Conservation (phyloP, 306 rosid species). For the Cucurbita argyrosperma region DNA sequence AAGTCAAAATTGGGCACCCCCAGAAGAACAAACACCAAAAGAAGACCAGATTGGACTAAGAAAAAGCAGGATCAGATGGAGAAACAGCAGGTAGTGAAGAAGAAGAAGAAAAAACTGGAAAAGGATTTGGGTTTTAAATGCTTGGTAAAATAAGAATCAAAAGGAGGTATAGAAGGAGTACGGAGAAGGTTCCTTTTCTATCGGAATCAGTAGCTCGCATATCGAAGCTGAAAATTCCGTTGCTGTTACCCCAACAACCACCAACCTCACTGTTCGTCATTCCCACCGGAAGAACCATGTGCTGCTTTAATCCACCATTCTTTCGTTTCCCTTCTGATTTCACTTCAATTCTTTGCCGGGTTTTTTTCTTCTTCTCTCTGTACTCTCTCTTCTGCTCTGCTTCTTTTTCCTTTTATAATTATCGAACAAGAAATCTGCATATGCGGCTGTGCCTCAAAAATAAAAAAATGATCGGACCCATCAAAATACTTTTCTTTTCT, state of each 20-base stretch:
- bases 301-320: slow-evolving; percentile 12
- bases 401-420: neutral
- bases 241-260: slow-evolving; percentile 12
- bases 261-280: neutral
- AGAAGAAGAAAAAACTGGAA: neutral
- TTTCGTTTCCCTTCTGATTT: slow-evolving; percentile 7
- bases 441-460: neutral
- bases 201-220: slow-evolving; percentile 64
- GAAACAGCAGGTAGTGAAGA: neutral
- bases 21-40: neutral
- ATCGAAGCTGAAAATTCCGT: slow-evolving; percentile 30
- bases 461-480: neutral
- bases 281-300: neutral
- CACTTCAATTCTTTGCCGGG: neutral
- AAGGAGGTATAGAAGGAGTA: slow-evolving; percentile 35
- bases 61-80: neutral
- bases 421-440: neutral
- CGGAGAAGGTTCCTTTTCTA: slow-evolving; percentile 68
- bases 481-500: slow-evolving; percentile 3
- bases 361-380: neutral
- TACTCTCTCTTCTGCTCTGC: slow-evolving; percentile 14
- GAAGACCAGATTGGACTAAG: neutral
- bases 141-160: slow-evolving; percentile 60
- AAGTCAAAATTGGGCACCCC: neutral
- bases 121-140: slow-evolving; percentile 21